Evolutionary conservation across 164 flowering plant genomes (phyloP).

Genomic region (Kalanchoe fedtschenkoi): DNA sequence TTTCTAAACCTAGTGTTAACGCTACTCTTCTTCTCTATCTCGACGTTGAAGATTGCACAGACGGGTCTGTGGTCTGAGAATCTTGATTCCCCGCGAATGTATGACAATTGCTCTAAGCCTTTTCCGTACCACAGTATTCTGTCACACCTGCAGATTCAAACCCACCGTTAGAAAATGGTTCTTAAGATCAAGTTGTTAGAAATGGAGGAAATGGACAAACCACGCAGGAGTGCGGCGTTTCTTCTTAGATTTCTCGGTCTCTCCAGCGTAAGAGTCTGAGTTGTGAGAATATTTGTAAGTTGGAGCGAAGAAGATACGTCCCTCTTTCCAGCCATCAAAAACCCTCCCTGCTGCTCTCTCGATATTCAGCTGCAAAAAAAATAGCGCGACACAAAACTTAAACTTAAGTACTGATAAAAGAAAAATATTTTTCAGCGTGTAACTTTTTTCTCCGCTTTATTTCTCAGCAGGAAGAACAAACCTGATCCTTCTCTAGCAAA

Average conservation of each 20-base stretch:
- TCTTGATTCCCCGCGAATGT: slow-evolving; percentile 85
- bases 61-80: slow-evolving; percentile 96
- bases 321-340: slow-evolving; percentile 69
- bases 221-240: slow-evolving; percentile 92
- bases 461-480: slow-evolving; percentile 16
- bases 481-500: slow-evolving; percentile 81
- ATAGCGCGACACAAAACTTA: not conserved
- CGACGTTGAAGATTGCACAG: slow-evolving; percentile 55
- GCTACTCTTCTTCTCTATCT: slow-evolving; percentile 29
- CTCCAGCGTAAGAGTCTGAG: slow-evolving; percentile 88
- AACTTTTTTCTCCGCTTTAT: not conserved
- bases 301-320: slow-evolving; percentile 72
- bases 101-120: slow-evolving; percentile 66
- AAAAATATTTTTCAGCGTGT: not conserved
- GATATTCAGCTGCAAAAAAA: slow-evolving; percentile 49
- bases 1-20: slow-evolving; percentile 28
- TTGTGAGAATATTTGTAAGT: slow-evolving; percentile 83
- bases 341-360: slow-evolving; percentile 85
- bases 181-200: too few relatives aligned
- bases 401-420: not conserved
- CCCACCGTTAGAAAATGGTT: not conserved
- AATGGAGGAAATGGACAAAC: slow-evolving; percentile 16
- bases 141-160: slow-evolving; percentile 64
- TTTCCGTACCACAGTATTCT: slow-evolving; percentile 80
- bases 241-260: slow-evolving; percentile 74